phyloP scores from a whole-genome alignment of 352 stramenopile species.

The Phytophthora foliorum region DNA sequence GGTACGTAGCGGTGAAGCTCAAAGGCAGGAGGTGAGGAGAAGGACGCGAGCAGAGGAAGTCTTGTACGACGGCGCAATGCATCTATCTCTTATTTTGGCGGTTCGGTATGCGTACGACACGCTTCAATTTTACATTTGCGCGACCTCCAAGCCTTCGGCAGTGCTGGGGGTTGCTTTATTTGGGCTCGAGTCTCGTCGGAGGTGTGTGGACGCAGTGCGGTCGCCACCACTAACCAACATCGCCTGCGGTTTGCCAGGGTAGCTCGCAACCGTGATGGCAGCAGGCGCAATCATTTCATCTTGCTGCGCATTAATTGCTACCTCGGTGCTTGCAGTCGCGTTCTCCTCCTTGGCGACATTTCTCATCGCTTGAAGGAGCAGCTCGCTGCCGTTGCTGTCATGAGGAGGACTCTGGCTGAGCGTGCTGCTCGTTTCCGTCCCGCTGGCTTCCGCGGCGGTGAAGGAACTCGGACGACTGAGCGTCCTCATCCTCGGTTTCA shows the following conservation, averaged over 20 bases:
- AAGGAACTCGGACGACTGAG: constrained; percentile 36
- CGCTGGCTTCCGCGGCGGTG: constrained; percentile 16
- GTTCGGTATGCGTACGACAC: constrained; percentile 8
- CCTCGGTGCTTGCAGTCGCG: not conserved
- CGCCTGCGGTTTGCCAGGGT: constrained; percentile 29
- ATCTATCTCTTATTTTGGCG: constrained; percentile 26
- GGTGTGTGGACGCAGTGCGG: constrained; percentile 20
- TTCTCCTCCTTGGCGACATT: constrained; percentile 3
- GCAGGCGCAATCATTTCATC: constrained; percentile 27
- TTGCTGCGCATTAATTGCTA: constrained; percentile 2
- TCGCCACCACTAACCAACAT: constrained; percentile 28
- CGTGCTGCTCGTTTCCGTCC: constrained; percentile 35
- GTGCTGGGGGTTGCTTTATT: constrained; percentile 21
- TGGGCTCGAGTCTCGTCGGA: constrained; percentile 19
- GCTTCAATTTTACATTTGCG: constrained; percentile 34
- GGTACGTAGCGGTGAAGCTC: too few species aligned
- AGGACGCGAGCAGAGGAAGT: too few species aligned
- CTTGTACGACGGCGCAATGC: not conserved
- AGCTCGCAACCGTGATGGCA: constrained; percentile 36
- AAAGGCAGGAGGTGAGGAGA: too few species aligned
- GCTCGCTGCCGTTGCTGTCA: constrained; percentile 13
- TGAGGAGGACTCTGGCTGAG: constrained; percentile 23
- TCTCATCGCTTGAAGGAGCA: constrained; percentile 23
- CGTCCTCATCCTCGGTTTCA: constrained; percentile 22
- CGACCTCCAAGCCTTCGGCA: constrained; percentile 2